These are phyloP conservation scores for Gossypium rotundifolium DNA, from an alignment of 345 rosid genomes.

Conservation along the genomic window DNA sequence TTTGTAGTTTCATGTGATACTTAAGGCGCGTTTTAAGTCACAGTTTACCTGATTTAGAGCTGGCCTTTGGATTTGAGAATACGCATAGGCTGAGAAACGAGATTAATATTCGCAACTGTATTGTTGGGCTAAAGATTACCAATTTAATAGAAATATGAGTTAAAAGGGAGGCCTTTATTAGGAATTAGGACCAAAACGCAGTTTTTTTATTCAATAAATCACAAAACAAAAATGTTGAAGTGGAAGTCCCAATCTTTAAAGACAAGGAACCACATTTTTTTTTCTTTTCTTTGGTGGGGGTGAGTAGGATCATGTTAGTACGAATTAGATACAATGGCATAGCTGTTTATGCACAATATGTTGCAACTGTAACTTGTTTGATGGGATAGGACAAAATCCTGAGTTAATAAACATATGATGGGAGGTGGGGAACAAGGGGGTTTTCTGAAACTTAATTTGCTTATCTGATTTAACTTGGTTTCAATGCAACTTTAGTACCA, in stretches of 20 bases:
- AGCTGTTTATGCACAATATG: too few species aligned
- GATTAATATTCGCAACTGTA: neutral
- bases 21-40: neutral
- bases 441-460: neutral
- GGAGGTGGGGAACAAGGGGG: neutral
- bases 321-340: too few species aligned
- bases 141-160: neutral
- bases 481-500: neutral
- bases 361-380: neutral
- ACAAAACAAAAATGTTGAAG: neutral
- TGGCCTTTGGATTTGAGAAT: too few species aligned
- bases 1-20: neutral
- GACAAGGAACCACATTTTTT: too few species aligned
- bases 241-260: neutral
- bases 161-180: neutral
- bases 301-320: too few species aligned
- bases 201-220: neutral
- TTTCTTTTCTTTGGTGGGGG: too few species aligned
- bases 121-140: neutral
- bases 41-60: conserved; percentile 2
- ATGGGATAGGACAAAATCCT: neutral
- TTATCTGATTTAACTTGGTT: neutral
- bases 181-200: neutral
- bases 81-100: neutral
- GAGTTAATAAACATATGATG: neutral